phyloP scores from a whole-genome alignment of 108 stramenopile species.

The Cyclotella cryptica region DNA sequence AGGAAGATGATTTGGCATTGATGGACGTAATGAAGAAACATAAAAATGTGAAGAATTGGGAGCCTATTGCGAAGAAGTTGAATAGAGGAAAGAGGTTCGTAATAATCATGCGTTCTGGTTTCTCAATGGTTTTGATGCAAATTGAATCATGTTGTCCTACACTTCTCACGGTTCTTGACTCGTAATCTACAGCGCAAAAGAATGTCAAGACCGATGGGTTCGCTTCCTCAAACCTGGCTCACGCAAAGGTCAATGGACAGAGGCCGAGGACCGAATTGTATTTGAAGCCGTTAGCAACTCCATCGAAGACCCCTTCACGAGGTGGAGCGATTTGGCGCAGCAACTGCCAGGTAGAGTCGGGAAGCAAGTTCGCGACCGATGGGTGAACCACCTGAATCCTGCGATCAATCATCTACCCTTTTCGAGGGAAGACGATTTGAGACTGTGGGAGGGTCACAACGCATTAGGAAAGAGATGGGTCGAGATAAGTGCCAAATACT shows the following conservation, averaged over 20 bases:
- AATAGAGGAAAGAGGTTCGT: slow-evolving; percentile 56
- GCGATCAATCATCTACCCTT: slow-evolving; percentile 36
- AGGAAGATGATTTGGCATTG: slow-evolving; percentile 78
- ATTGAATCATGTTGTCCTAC: background rate
- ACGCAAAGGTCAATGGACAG: slow-evolving; percentile 60
- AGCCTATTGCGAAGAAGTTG: slow-evolving; percentile 85
- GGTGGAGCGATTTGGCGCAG: slow-evolving; percentile 89
- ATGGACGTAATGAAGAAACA: slow-evolving; percentile 86
- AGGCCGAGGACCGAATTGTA: slow-evolving; percentile 81
- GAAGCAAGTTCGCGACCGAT: slow-evolving; percentile 90
- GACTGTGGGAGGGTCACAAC: slow-evolving; percentile 83
- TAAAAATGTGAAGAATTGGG: slow-evolving; percentile 88
- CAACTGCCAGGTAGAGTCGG: slow-evolving; percentile 87
- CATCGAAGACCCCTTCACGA: slow-evolving; percentile 83
- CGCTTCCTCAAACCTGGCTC: slow-evolving; percentile 54
- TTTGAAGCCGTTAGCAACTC: slow-evolving; percentile 79
- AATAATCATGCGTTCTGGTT: background rate
- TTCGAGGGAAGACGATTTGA: slow-evolving; percentile 55
- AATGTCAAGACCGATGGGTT: slow-evolving; percentile 56
- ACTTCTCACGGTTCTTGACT: background rate
- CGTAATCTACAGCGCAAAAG: slow-evolving; percentile 10
- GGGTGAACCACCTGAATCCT: slow-evolving; percentile 93
- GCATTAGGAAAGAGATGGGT: slow-evolving; percentile 88
- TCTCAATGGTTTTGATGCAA: background rate
- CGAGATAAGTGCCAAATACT: slow-evolving; percentile 85